Base-by-base conservation (phyloP, 129 eudicot species). In the Saussurea involucrata region DNA sequence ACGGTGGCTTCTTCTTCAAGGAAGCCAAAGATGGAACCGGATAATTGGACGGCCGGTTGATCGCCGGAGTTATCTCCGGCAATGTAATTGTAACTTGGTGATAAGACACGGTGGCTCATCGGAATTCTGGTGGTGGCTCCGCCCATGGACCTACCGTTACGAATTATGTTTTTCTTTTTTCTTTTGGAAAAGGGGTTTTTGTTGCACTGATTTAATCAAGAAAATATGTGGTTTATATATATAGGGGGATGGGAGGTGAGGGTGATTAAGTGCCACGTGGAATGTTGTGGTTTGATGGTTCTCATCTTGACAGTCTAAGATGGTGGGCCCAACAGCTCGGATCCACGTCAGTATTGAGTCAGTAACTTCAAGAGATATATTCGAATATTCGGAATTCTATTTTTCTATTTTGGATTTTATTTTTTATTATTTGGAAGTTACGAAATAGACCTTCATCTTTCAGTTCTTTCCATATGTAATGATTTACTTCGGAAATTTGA, bases 11-110 rank as follows among this genome's bases (percentile, higher is more conserved):
- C 89, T 17, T 88, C 87, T 15, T 89, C 87, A 0, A 92, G 72
- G 68, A 92, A 92, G 71, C 92, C 88, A 11, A 92, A 92, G 13
- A 92, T 87, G 4, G 96, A 87, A 68, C 87, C 90, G 44, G 90
- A 85, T 46, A 86, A 29, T 63, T 80, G 83, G 3, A 85, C 65
- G 2, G 80, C 79, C 6, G 86, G 83, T 81, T 81, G 84, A 12
- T 92, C 95, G 33, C 82, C 86, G 13, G 79, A 13, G 57, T 74
- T 58, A 68, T 80, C 65, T 1, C 24, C 76, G 68, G 77, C 79
- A 2, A 4, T 63, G 71, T 57, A 81, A 13, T 71, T 69, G 55
- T 68, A 24, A 22, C 84, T 81, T 11, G 84, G 86, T 69, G 85
- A 80, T 31, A 92, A 72, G 37, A 92, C 86, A 81, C 92, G 90